Base-by-base conservation (phyloP, 495 filamentous ascomycete genomes). In the Penicillium lagena region DNA sequence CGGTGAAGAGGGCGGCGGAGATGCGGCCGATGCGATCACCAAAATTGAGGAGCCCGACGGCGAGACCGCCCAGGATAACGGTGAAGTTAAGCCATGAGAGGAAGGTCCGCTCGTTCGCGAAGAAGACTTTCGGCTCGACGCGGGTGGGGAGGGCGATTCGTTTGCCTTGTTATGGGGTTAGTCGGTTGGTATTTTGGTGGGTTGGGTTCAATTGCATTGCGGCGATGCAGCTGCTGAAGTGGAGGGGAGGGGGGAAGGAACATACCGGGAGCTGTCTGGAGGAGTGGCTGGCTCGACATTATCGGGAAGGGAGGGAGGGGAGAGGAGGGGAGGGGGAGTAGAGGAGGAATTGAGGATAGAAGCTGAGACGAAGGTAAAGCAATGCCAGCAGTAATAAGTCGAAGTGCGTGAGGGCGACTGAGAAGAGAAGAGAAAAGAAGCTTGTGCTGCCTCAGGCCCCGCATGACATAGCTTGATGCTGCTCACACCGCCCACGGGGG, bases 71-170 rank as follows among this genome's bases (percentile, higher is more conserved):
- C 35, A 99, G 82, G 64, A 99, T 90, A 59, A 97, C 91, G 60
- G 87, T 93, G 78, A 97, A 97, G 75, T 97, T 97, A 54, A 99
- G 86, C 94, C 94, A 99, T 60, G 87, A 93, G 57, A 99, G 82
- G 59, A 97, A 99, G 34, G 93, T 99, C 41, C 93, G 90, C 74
- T 99, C 93, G 74, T 97, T 97, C 65, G 93, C 93, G 77, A 99
- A 99, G 82, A 97, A 99, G 71, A 98, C 93, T 68, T 99, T 99
- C 33, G 93, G 93, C 64, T 99, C 93, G 66, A 99, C 90, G 50
- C 93, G 90, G 35, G 90, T 95, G 42, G 93, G 93, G 49, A 99
- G 89, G 49, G 94, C 90, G 64, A 99, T 99, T 53, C 93, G 89
- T 65, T 99, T 99, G 76, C 90, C 90, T 89, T 22, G 22, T 22